Base-by-base conservation (phyloP, 768 basidiomycete species). In the Pisolithus albus region DNA sequence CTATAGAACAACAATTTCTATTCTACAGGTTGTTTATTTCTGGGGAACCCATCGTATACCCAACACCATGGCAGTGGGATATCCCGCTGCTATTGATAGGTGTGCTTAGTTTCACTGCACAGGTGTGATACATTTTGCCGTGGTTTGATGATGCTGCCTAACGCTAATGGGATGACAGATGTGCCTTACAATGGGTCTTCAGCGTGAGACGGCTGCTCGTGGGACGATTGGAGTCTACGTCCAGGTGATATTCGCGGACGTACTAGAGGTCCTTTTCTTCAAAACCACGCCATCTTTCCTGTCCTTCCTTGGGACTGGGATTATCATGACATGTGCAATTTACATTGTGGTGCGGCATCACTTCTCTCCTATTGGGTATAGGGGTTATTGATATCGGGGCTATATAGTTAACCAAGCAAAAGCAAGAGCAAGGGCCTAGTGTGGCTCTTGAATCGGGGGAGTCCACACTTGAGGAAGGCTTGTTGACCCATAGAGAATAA, bases 231-330 rank as follows among this genome's bases (percentile, higher is more conserved):
- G 78, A 0, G 64, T 86, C 7, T 88, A 84, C 57, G 68, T 75
- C 5, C 76, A 79, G 64, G 75, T 88, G 32, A 70, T 88, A 10
- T 88, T 83, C 60, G 80, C 86, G 0, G 70, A 76, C 1, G 62
- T 81, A n/a, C 69, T 88, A 13, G 86, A 92, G 60, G 72, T 78
- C 4, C 55, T 84, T 28, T 75, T 86, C 56, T 88, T 90, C 64
- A 70, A 79, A 47, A 74, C 74, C 2, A 62, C 68, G 4, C 86
- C 86, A 0, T 77, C 83, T 2, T 58, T 72, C 4, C 68, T 86
- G 19, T 85, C 83, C 1, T 59, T 84, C 5, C 54, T 82, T 10
- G 89, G 89, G 1, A 82, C 81, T 3, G 30, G 71, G 5, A 78
- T 89, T 53, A 91, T 89, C 56, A 64, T 88, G 30, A 56, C 70